Percentiles rank a stretch among this genome's conserved stretches.
Conservation (phyloP, 2,329 filamentous ascomycete genomes). For the Xylariaceae sp. region DNA sequence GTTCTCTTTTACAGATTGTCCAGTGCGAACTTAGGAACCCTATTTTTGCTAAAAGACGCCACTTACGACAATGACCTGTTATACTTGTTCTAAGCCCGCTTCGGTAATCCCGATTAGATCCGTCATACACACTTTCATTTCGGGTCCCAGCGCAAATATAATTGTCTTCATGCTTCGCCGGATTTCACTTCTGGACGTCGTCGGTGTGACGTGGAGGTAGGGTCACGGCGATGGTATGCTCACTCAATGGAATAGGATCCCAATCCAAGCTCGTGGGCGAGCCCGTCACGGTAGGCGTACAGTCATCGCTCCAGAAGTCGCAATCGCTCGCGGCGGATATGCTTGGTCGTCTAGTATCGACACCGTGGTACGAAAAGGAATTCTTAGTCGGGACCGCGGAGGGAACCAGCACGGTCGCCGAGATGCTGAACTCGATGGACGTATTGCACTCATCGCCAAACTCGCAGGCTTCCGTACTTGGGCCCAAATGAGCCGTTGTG, state of each 20-base stretch:
- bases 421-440: neutral
- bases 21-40: no score
- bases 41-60: no score
- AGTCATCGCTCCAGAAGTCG: constrained; percentile 9
- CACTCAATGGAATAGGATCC: constrained; percentile 5
- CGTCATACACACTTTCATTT: no score
- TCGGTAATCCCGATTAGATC: no score
- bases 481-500: neutral
- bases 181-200: neutral
- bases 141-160: no score
- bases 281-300: neutral
- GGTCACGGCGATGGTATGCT: constrained; percentile 6
- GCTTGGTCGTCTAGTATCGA: constrained; percentile 1
- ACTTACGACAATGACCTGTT: no score
- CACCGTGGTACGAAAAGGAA: constrained; percentile 12
- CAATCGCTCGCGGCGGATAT: constrained; percentile 7
- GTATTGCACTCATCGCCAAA: neutral
- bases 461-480: neutral
- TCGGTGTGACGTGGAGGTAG: neutral
- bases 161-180: neutral
- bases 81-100: no score
- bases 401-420: neutral
- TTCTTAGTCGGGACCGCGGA: constrained; percentile 2
- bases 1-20: no score
- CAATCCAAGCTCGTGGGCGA: constrained; percentile 2